These are phyloP conservation scores for Solanum acaule DNA, from an alignment of 257 asterid genomes.

Conservation along the genomic window DNA sequence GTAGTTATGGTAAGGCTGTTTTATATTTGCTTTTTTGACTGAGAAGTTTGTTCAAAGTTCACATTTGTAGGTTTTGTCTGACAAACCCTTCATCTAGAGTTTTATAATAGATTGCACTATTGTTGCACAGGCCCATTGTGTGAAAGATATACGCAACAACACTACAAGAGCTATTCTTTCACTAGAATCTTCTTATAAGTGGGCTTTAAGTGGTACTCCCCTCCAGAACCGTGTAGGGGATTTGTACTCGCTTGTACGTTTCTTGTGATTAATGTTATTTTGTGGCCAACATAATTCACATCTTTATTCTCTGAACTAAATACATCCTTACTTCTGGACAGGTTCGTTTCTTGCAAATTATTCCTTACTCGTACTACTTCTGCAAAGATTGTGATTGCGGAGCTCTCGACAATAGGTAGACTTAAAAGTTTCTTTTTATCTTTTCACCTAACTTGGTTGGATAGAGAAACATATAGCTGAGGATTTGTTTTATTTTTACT, in stretches of 20 bases:
- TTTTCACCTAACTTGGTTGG: no score
- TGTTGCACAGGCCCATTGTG: conserved; percentile 63
- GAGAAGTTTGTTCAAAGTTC: neutral
- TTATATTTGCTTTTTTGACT: neutral
- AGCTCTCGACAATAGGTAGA: conserved; percentile 67
- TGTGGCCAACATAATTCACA: neutral
- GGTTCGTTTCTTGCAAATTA: conserved; percentile 80
- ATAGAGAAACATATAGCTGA: no score
- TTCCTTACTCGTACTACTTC: conserved; percentile 80
- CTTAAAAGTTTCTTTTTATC: neutral
- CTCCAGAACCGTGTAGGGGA: no score
- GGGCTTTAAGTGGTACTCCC: no score
- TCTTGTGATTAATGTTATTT: neutral
- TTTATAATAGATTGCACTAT: neutral
- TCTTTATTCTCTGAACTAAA: neutral
- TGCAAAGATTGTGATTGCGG: conserved; percentile 96
- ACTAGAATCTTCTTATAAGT: no score
- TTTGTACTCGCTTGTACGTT: conserved; percentile 1
- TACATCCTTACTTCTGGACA: conserved; percentile 20
- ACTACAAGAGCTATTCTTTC: neutral
- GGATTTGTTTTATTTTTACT: no score
- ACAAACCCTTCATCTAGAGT: neutral
- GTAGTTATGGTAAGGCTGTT: no score
- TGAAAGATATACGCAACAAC: conserved; percentile 72
- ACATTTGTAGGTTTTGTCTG: neutral